Evolutionary conservation across 2,329 filamentous ascomycete species (phyloP), one percentile per base, ranked within the genome.

Genomic region (Aspergillus ustus): DNA sequence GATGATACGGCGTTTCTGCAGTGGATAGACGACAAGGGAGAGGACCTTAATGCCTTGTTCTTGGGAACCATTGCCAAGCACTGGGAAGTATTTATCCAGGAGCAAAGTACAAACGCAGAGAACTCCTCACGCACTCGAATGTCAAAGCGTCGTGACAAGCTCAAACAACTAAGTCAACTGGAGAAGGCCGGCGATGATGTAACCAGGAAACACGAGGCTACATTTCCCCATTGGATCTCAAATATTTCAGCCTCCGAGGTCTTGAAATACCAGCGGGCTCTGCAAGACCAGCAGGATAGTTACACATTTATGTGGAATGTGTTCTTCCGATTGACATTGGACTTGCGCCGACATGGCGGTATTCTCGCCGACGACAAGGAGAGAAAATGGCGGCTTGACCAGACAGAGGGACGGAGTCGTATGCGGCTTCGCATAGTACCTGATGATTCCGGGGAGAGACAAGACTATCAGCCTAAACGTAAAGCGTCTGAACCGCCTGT

Each of bases 251-350:
- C 90, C 52, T 92, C 94, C 0, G 95, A 99, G 74, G 90, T 95
- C 67, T 86, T 94, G 72, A 98, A 97, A 74, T 90, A 96, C 66
- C 94, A 98, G 74, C 85, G 95, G 64, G 85, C 91, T 17, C 80
- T 93, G 57, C 95, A 99, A 76, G 96, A 99, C 70, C 92, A 97
- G 70, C 93, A 97, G 69, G 95, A 99, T 72, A 94, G 93, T 70
- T 85, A 91, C 61, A 84, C 85, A 1, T 97, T 92, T 72, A 85
- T 96, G 63, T 86, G 87, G 46, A 87, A 91, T 0, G 85, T 89
- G 0, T 93, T 95, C 73, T 85, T 86, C 5, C 92, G 89, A 71
- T 89, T 98, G 78, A 89, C 94, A 61, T 84, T 89, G 59, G 89
- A 94, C 61, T 80, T 97, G 59, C 86, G 85, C 65, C 87, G 93